Base-by-base conservation (phyloP, 2,329 filamentous ascomycete species). In the Talaromyces sp. region DNA sequence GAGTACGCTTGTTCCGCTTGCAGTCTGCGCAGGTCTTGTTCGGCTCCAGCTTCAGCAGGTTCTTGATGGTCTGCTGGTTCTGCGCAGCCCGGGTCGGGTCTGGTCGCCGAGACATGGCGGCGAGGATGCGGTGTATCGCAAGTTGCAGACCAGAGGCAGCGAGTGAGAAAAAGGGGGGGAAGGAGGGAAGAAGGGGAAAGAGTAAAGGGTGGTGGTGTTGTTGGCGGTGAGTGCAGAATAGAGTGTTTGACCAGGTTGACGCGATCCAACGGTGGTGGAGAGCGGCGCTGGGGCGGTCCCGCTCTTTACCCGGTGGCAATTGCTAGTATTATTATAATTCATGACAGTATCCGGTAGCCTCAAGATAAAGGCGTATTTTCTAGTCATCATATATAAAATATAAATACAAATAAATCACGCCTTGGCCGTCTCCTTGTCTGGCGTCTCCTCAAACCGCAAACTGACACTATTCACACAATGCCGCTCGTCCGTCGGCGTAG, bases 1-100 rank as follows among this genome's bases (percentile, higher is more conserved):
- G 55, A 88, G 68, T 78, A 96, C 93, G 95, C 78, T 98, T 99
- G 82, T 98, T 99, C 76, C 90, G 88, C 83, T 99, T 99, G 86
- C 95, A 99, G 78, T 99, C 95, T 64, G 93, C 92, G 82, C 95
- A 99, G 73, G 90, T 87, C 82, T 99, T 99, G 82, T 99, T 99
- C 65, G 87, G 81, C 73, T 98, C 93, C 68, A 99, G 81, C 81
- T 98, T 99, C 75, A 98, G 83, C 69, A 99, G 85, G 73, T 86
- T 92, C 83, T 98, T 98, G 77, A 99, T 91, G 52, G 92, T 96
- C 75, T 89, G 87, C 76, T 91, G 89, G 80, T 99, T 99, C 79
- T 96, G 90, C 71, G 93, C 93, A 71, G 92, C 91, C 77, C 91
- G 88, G 78, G 96, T 91, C 68, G 91, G 90, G 66, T 87, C 88